These are phyloP conservation scores for Flagelloscypha sp. DNA, from an alignment of 768 basidiomycete genomes.

Conservation along the genomic window DNA sequence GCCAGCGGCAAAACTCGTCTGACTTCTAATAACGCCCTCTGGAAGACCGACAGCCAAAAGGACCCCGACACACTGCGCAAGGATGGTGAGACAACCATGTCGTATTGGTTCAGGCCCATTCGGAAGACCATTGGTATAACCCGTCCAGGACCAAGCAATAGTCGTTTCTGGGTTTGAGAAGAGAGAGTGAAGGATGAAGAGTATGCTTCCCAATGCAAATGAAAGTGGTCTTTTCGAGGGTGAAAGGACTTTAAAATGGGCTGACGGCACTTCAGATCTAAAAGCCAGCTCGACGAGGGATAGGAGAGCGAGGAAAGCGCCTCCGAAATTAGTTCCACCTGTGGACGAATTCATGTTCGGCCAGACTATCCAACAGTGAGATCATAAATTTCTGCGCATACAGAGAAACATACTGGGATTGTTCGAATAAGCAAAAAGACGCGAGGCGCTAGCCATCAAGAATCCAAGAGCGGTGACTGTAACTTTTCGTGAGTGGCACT, in stretches of 20 bases:
- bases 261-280: constrained; percentile 22
- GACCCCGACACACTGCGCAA: constrained; percentile 53
- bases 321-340: constrained; percentile 63
- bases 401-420: constrained; percentile 52
- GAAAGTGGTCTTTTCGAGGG: no score
- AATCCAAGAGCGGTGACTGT: constrained; percentile 63
- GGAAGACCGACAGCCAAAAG: constrained; percentile 24
- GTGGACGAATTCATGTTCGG: constrained; percentile 59
- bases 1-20: constrained; percentile 49
- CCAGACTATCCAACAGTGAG: constrained; percentile 48
- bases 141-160: constrained; percentile 85
- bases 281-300: constrained; percentile 50
- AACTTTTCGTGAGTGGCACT: constrained; percentile 6
- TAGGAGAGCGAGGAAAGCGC: constrained; percentile 47
- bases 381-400: constrained; percentile 1
- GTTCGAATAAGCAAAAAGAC: constrained; percentile 72
- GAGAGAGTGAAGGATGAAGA: constrained; percentile 68
- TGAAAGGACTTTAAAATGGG: constrained; percentile 28
- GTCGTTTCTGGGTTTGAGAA: constrained; percentile 71
- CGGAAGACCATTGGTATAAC: constrained; percentile 54
- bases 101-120: constrained; percentile 68
- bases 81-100: constrained; percentile 60
- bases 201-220: constrained; percentile 54
- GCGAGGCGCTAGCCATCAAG: constrained; percentile 56
- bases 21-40: constrained; percentile 17